These are phyloP conservation scores for Candida freyschussii DNA, from an alignment of 1,139 yeast species.

Conservation along the genomic window DNA sequence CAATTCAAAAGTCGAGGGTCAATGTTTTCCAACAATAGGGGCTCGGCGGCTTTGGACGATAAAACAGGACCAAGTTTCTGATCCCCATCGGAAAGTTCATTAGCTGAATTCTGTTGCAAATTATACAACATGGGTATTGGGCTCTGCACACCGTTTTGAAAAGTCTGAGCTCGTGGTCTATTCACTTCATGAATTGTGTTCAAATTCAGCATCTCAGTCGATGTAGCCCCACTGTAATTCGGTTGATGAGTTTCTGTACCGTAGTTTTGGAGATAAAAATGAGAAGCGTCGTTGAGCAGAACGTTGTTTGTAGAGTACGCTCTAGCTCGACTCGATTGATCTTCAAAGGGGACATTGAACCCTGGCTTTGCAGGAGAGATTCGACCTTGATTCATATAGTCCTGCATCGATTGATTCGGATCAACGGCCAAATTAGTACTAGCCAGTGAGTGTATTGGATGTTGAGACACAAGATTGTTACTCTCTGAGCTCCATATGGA, in stretches of 20 bases:
- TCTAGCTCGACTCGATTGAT: conserved; percentile 30
- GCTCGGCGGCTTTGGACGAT: conserved; percentile 21
- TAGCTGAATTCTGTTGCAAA: conserved; percentile 16
- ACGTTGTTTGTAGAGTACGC: conserved; percentile 41
- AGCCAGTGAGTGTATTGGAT: conserved; percentile 3
- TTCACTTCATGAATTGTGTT: too few relatives aligned
- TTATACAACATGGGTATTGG: conserved; percentile 14
- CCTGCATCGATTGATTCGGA: conserved; percentile 2
- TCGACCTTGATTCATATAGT: conserved; percentile 6
- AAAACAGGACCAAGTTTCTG: conserved; percentile 4
- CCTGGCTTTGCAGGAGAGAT: conserved; percentile 15
- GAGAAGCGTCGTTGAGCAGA: conserved; percentile 15
- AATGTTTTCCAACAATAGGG: conserved; percentile 48
- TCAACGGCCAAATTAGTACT: too few relatives aligned
- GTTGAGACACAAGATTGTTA: conserved; percentile 5
- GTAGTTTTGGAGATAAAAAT: conserved; percentile 2
- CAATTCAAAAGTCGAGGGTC: conserved; percentile 44
- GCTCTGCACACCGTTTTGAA: conserved; percentile 24
- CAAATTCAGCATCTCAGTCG: conserved; percentile 8
- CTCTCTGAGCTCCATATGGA: conserved; percentile 26
- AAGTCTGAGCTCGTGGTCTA: conserved; percentile 41
- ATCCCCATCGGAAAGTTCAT: conserved; percentile 14
- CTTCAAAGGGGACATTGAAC: conserved; percentile 11
- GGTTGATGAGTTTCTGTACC: conserved; percentile 1
- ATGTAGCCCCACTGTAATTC: conserved; percentile 4